Evolutionary conservation across 192 early-diverging fungal genomes (phyloP).

Genomic region (Cladochytrium replicatum): DNA sequence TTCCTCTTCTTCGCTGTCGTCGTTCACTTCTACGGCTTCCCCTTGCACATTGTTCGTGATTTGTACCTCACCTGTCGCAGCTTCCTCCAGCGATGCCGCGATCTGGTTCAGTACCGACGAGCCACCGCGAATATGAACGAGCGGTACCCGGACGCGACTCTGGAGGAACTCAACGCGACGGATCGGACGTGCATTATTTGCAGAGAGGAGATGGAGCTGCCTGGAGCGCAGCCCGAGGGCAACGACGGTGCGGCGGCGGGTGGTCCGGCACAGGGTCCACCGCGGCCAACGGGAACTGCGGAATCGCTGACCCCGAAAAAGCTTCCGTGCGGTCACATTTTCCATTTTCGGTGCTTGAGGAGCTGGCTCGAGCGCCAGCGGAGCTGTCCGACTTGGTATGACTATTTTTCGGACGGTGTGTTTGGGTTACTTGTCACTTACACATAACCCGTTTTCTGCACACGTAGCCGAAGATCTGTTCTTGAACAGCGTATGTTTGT

Average conservation of each 20-base stretch:
- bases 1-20: constrained; percentile 81
- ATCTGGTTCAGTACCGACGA: constrained; percentile 82
- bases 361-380: constrained; percentile 98
- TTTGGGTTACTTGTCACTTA: too few relatives aligned
- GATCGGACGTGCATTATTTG: constrained; percentile 85
- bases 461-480: too few relatives aligned
- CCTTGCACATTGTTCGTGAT: constrained; percentile 93
- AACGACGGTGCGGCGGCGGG: constrained; percentile 8
- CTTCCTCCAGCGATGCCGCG: constrained; percentile 81
- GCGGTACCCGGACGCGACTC: constrained; percentile 87
- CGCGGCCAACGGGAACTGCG: neutral
- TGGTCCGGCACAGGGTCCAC: neutral
- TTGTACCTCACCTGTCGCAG: constrained; percentile 87
- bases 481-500: too few relatives aligned
- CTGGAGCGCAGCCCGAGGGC: constrained; percentile 7
- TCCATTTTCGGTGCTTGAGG: constrained; percentile 91
- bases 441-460: too few relatives aligned
- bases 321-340: constrained; percentile 92
- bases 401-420: too few relatives aligned
- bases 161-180: constrained; percentile 73
- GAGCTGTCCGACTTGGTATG: constrained; percentile 94
- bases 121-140: constrained; percentile 96
- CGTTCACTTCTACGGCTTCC: constrained; percentile 72
- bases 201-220: constrained; percentile 80
- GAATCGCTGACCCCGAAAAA: constrained; percentile 72